Percentiles rank a stretch among this genome's conserved stretches.
Conservation (phyloP, 2,329 filamentous ascomycete species). For the Teratosphaeria viscida region DNA sequence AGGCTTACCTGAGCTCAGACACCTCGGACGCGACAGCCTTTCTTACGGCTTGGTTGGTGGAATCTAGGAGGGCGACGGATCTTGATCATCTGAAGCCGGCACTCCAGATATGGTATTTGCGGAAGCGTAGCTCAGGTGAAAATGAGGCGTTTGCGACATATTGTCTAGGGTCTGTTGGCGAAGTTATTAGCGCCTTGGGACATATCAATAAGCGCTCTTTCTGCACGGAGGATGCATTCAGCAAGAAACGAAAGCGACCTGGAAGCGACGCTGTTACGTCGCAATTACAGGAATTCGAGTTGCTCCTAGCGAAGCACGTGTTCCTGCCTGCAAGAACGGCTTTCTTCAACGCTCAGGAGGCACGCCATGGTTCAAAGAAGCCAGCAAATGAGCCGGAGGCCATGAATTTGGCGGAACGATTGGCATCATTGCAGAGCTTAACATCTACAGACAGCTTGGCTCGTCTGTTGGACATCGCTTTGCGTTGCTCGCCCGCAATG, state of each 20-base stretch:
- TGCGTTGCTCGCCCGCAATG: conserved; percentile 30
- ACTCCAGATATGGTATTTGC: conserved; percentile 17
- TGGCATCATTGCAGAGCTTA: conserved; percentile 2
- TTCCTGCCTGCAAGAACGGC: conserved; percentile 29
- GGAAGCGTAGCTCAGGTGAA: conserved; percentile 12
- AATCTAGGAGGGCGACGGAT: background rate
- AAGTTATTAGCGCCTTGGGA: conserved; percentile 8
- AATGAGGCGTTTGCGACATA: conserved; percentile 17
- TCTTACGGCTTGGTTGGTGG: conserved; percentile 15
- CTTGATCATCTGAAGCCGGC: conserved; percentile 10
- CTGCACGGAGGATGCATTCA: background rate
- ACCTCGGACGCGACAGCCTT: conserved; percentile 13
- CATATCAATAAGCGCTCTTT: background rate
- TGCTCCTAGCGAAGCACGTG: conserved; percentile 31
- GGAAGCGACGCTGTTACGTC: background rate
- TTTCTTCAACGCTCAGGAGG: conserved; percentile 22
- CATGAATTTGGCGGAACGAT: background rate
- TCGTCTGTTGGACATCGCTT: conserved; percentile 29
- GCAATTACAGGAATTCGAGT: conserved; percentile 8
- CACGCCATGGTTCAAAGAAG: background rate
- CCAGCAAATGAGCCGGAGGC: background rate
- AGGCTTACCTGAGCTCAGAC: conserved; percentile 13
- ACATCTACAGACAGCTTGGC: conserved; percentile 7
- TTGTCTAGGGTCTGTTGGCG: conserved; percentile 15
- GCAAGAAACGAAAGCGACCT: conserved; percentile 13